phyloP scores from a whole-genome alignment of 2,329 filamentous ascomycete genomes.

The Penicillium rolfsii region DNA sequence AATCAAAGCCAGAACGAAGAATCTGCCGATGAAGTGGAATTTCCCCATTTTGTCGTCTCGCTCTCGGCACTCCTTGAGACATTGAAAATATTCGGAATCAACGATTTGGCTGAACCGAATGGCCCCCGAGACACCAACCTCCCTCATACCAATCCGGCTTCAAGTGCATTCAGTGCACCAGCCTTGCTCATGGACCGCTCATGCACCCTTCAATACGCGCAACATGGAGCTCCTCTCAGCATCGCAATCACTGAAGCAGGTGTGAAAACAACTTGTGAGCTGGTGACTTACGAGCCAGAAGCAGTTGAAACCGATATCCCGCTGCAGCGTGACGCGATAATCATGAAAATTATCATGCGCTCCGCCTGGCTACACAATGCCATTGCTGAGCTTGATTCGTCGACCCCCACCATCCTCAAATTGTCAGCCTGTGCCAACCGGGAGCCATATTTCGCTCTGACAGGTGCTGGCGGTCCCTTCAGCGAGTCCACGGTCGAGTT shows the following conservation, averaged over 20 bases:
- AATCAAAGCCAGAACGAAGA: constrained; percentile 42
- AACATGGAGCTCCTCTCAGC: constrained; percentile 75
- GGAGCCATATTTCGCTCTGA: constrained; percentile 74
- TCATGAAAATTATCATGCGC: constrained; percentile 95
- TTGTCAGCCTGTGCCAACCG: constrained; percentile 64
- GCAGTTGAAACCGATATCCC: constrained; percentile 67
- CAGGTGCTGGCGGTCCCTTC: constrained; percentile 62
- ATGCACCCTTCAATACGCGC: constrained; percentile 78
- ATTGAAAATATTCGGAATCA: constrained; percentile 89
- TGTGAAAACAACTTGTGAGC: constrained; percentile 84
- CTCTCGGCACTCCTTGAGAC: constrained; percentile 87
- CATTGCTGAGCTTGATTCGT: constrained; percentile 59
- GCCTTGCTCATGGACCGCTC: constrained; percentile 81
- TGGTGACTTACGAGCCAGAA: constrained; percentile 84
- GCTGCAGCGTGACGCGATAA: constrained; percentile 76
- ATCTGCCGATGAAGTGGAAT: constrained; percentile 40
- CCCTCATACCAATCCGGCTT: constrained; percentile 43
- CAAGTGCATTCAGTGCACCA: constrained; percentile 81
- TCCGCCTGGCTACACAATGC: constrained; percentile 56
- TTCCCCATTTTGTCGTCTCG: constrained; percentile 82
- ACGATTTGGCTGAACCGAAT: constrained; percentile 56
- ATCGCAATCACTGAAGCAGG: constrained; percentile 84
- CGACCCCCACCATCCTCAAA: constrained; percentile 72
- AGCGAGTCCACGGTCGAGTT: constrained; percentile 66
- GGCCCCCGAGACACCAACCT: constrained; percentile 34